Evolutionary conservation across 106 monocot genomes (phyloP), one percentile per base, ranked within the genome.

Genomic region (Cymbidium sinense): DNA sequence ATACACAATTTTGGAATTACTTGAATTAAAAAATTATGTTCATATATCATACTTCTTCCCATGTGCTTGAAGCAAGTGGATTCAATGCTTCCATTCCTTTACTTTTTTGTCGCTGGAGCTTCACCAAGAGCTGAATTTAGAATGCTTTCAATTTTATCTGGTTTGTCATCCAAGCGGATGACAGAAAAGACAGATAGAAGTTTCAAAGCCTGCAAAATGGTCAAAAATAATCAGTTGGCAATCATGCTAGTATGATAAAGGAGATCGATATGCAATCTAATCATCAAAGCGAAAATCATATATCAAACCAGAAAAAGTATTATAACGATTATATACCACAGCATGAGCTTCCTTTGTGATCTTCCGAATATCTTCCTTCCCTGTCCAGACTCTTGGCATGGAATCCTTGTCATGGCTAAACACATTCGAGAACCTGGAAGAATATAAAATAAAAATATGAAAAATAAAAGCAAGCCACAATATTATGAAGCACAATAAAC

Each of bases 331-430:
- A 54, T 21, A 21, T 79, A 93, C 93, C 80, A 77, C 86, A 80
- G 75, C 76, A 74, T 81, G 85, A 2, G 93, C 90, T 28, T 79
- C 77, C 52, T 80, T 87, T 28, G 93, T 87, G 21, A 93, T 93
- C 44, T 75, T 71, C 17, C 90, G 77, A 36, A 93, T 82, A 71
- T 93, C 82, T 78, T 93, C 88, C 54, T 87, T 86, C 27, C 86
- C 93, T n/a, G 86, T 88, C 90, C 88, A 93, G 1, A 86, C 80
- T 74, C 93, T 88, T 28, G 90, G 93, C 83, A 90, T 88, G 11
- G 90, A 93, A 34, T 93, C 88, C 64, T 81, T 86, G 62, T 93
- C 93, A 76, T 86, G 90, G 70, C 86, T 90, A 62, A 93, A 90
- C 12, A 90, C 78, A 25, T 75, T 85, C 54, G 85, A 76, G 71